A percentile compares a stretch with the other conserved stretches of the same genome.
Conservation (phyloP, 371 early-diverging fungal genomes). For the Rozella allomycis region DNA sequence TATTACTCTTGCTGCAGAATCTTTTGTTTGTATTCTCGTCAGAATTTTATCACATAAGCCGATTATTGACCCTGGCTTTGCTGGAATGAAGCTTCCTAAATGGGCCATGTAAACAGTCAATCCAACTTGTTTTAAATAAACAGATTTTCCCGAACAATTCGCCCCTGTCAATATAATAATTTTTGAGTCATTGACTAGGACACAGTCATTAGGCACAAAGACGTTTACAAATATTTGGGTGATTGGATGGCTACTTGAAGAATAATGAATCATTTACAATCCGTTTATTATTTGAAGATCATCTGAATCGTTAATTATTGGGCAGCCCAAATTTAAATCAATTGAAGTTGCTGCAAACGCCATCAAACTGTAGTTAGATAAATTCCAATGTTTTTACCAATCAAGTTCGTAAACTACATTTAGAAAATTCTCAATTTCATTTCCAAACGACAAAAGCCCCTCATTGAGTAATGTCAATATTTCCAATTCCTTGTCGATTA, state of each 20-base stretch:
- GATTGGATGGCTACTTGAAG: constrained; percentile 48
- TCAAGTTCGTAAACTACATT: constrained; percentile 39
- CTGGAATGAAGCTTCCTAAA: constrained; percentile 10
- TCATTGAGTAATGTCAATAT: constrained; percentile 39
- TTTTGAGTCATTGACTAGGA: constrained; percentile 10
- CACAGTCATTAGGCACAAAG: constrained; percentile 41
- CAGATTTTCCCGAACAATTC: constrained; percentile 54
- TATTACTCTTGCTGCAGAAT: too few species aligned
- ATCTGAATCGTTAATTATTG: too few species aligned
- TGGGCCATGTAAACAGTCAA: constrained; percentile 10
- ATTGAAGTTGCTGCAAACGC: too few species aligned
- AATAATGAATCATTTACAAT: too few species aligned
- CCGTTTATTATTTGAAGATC: too few species aligned
- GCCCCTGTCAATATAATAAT: constrained; percentile 46
- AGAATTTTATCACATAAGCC: constrained; percentile 7
- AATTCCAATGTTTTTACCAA: constrained; percentile 21
- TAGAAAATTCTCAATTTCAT: constrained; percentile 12
- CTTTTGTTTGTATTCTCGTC: constrained; percentile 7
- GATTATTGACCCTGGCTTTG: constrained; percentile 3
- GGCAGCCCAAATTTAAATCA: too few species aligned
- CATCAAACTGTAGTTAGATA: too few species aligned
- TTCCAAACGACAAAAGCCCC: constrained; percentile 14
- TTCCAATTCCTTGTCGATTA: constrained; percentile 30
- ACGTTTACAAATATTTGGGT: constrained; percentile 36
- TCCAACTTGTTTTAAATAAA: constrained; percentile 43